phyloP scores from a whole-genome alignment of 2,329 filamentous ascomycete species.

The Diaporthe australafricana region DNA sequence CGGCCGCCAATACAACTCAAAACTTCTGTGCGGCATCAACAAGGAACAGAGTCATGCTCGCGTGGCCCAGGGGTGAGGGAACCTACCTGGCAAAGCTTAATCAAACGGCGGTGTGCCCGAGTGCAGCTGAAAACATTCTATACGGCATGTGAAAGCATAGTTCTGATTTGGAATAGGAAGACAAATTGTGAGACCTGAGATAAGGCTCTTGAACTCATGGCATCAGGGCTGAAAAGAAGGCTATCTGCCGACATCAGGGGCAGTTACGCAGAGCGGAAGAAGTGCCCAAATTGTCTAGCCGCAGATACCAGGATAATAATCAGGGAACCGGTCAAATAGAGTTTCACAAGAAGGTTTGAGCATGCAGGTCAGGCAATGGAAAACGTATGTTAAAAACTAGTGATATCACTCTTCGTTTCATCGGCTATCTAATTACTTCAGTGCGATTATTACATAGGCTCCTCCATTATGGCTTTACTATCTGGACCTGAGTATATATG shows the following conservation, averaged over 20 bases:
- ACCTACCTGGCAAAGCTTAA: background rate
- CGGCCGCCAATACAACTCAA: background rate
- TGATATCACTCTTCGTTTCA: too few species aligned
- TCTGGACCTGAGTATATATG: too few species aligned
- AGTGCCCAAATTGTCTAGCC: too few species aligned
- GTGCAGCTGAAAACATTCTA: background rate
- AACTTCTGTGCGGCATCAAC: background rate
- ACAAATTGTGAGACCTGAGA: background rate
- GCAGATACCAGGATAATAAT: too few species aligned
- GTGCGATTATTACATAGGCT: too few species aligned
- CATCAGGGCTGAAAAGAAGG: background rate
- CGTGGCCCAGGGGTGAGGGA: background rate
- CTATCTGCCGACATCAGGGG: background rate
- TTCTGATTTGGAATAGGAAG: background rate
- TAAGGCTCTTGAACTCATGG: background rate
- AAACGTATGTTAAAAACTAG: too few species aligned
- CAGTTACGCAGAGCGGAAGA: background rate
- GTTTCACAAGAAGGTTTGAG: too few species aligned
- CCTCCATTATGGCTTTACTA: too few species aligned
- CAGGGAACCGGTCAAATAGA: too few species aligned
- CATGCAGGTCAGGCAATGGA: too few species aligned
- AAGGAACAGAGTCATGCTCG: background rate
- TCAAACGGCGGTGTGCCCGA: constrained; percentile 6
- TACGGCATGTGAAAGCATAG: background rate
- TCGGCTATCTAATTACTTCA: too few species aligned